Conservation (phyloP, 768 basidiomycete species). For the Mycena alexandri region DNA sequence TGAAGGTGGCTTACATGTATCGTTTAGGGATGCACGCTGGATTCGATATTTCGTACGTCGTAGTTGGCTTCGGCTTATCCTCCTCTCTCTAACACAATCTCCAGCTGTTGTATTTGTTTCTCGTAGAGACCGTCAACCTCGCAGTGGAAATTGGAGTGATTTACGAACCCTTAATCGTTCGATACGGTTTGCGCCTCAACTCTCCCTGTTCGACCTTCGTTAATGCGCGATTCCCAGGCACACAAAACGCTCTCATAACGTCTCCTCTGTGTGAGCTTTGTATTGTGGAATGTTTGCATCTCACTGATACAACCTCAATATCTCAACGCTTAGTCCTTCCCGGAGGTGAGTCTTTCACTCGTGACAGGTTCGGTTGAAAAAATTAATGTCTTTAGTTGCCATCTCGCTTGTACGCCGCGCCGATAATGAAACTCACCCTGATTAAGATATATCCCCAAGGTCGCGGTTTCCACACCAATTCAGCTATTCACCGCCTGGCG, state of each 20-base stretch:
- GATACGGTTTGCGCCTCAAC: conserved; percentile 23
- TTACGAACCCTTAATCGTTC: conserved; percentile 34
- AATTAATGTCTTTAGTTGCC: conserved; percentile 6
- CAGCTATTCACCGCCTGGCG: conserved; percentile 37
- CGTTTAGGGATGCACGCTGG: conserved; percentile 24
- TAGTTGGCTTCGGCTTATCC: neutral
- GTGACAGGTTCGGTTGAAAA: neutral
- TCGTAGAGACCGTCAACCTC: conserved; percentile 30
- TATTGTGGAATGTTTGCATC: too few relatives aligned
- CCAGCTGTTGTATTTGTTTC: conserved; percentile 30
- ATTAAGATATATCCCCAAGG: neutral
- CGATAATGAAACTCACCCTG: too few relatives aligned
- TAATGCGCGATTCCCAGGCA: conserved; percentile 4
- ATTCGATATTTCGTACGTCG: conserved; percentile 33
- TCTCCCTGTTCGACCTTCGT: neutral
- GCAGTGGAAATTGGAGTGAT: conserved; percentile 28
- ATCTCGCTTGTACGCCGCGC: conserved; percentile 20
- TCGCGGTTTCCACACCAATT: conserved; percentile 30
- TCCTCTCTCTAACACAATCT: neutral
- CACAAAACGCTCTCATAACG: conserved; percentile 17
- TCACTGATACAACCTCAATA: neutral
- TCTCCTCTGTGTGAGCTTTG: conserved; percentile 28
- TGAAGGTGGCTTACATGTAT: neutral
- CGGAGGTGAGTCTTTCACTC: conserved; percentile 23
- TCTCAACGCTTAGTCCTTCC: conserved; percentile 24